Evolutionary conservation across 2,329 filamentous ascomycete species (phyloP), one percentile per base, ranked within the genome.

Genomic region (Botryotinia calthae): DNA sequence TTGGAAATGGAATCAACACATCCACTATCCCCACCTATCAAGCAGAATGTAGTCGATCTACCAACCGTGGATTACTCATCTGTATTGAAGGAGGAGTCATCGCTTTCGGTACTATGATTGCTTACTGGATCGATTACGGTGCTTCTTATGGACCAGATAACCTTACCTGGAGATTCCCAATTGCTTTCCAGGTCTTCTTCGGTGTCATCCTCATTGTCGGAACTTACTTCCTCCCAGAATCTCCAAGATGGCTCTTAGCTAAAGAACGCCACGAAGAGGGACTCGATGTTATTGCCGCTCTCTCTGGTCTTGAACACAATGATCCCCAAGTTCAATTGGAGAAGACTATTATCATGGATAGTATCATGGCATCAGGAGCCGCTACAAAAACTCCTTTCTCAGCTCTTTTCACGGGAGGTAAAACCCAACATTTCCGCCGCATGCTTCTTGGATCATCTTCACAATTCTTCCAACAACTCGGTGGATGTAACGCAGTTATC

Each of bases 81-180:
- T 86, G 85, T 31, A 84, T 86, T 4, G 87, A 89, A 77, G 87
- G 87, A 58, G 86, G 87, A 8, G 74, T 89, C n/a, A 88, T 89
- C 76, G 87, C 87, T 0, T 84, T 84, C 54, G 84, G 84, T 7
- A 85, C 97, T 80, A 90, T 98, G 74, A 94, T 94, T 70, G 98
- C 95, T 77, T 95, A 98, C 51, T 99, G 96, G 96, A 95, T 98
- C 56, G 96, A 98, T 82, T 98, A 98, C 83, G 95, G 96, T 79
- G 97, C 94, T 82, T 95, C 92, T 69, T 98, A 88, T 81, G 97
- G 98, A 79, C 84, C 93, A 74, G 92, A 86, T 79, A 86, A 98
- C 81, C 87, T 92, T 83, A 93, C 95, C 4, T 99, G 96, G 96
- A 91, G 96, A 63, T 81, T 98, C 68, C 96, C 96, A 1, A 85